Base-by-base conservation (phyloP, 768 basidiomycete genomes). In the Leccinum subtestaceum region DNA sequence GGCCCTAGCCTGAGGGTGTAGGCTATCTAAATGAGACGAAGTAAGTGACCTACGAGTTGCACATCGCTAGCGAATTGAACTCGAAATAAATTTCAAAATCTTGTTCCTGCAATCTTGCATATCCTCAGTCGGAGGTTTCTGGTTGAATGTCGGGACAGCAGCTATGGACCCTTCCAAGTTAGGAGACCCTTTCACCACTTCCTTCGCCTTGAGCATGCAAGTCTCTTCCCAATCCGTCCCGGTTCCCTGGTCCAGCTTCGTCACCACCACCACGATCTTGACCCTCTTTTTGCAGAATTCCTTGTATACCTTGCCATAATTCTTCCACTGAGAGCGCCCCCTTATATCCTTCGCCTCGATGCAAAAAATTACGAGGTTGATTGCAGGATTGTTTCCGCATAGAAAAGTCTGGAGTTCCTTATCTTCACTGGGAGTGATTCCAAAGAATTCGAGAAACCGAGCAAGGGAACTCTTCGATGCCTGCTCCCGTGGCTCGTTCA, bases 231-330 rank as follows among this genome's bases (percentile, higher is more conserved):
- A 64, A 7, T 49, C 29, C 12, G 25, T 56, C 3, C 19, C 25
- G n/a, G 29, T 60, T 27, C 27, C 6, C 53, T 0, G 4, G 49
- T 56, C 56, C 59, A 61, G 56, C 45, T 43, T 55, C 25, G 61
- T 65, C 12, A 66, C 64, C 19, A 63, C 56, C 46, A 65, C 60
- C 15, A 40, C 64, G 9, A 66, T 36, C 32, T 52, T 63, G 57
- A 49, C 21, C 10, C 23, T 57, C 17, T 34, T 54, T 38, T 36
- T 60, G 50, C 61, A 58, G 34, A 63, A 66, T 32, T 60, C 56
- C 29, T n/a, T 40, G 31, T 38, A 56, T 56, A 67, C 57, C 21
- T 56, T 64, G 50, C 31, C 21, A 29, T 59, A 61, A 17, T 27
- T 36, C 51, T 57, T 63, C 62, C 65, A 67, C 3, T 52, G 57